phyloP scores from a whole-genome alignment of 371 early-diverging fungal species.

The Mucor piriformis region DNA sequence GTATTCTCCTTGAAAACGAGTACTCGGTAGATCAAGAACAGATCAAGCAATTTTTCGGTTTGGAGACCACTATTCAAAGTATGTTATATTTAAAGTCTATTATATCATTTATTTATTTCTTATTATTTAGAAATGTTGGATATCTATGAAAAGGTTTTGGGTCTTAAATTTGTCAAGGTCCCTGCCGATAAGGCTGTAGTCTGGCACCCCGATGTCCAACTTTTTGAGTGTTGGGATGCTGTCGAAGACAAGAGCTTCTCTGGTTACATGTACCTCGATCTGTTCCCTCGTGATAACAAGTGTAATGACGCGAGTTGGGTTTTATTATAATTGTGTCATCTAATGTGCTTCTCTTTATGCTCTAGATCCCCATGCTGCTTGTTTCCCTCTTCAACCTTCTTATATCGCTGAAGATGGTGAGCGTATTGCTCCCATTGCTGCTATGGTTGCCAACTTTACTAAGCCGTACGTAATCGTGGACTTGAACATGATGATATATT shows the following conservation, averaged over 20 bases:
- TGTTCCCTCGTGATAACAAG: constrained; percentile 80
- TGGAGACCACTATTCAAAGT: constrained; percentile 56
- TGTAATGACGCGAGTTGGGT: too few relatives aligned
- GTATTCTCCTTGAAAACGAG: constrained; percentile 68
- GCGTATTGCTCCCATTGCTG: constrained; percentile 70
- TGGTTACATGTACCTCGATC: constrained; percentile 81
- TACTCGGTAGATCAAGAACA: constrained; percentile 77
- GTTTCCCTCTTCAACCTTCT: constrained; percentile 72
- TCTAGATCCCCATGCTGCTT: constrained; percentile 75
- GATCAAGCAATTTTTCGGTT: constrained; percentile 79
- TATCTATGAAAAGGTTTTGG: constrained; percentile 70
- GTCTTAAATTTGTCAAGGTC: constrained; percentile 66
- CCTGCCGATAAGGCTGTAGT: constrained; percentile 56
- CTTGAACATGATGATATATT: background rate
- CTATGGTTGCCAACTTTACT: constrained; percentile 84
- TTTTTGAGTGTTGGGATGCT: constrained; percentile 72
- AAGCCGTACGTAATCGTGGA: constrained; percentile 55
- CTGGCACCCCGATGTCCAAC: constrained; percentile 73
- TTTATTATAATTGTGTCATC: too few relatives aligned
- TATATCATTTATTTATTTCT: background rate
- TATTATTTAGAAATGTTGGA: constrained; percentile 62
- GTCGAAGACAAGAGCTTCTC: constrained; percentile 56
- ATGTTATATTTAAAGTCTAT: constrained; percentile 1
- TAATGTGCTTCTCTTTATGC: too few relatives aligned
- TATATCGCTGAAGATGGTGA: constrained; percentile 52